Base-by-base conservation (phyloP, 345 rosid species). In the Nasturtium officinale region DNA sequence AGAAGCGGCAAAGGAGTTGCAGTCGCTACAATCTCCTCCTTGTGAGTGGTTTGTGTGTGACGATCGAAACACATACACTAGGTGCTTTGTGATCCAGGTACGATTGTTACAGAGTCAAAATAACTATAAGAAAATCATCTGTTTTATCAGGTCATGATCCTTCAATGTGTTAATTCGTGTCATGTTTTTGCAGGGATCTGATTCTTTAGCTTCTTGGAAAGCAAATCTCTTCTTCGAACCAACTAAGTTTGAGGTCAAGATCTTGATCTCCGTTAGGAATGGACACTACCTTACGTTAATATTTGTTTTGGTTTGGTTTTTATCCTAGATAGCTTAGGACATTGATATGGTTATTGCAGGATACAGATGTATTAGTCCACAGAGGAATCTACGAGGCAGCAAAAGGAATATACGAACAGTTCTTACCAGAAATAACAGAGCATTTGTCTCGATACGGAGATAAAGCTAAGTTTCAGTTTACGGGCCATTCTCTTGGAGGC, bases 361-460 rank as follows among this genome's bases (percentile, higher is more conserved):
- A 72, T 9, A 89, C 90, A 5, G 90, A 87, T 53, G 93, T 84
- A 61, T 80, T 89, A 67, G 97, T 91, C 69, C 98, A 91, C 65
- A 87, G 97, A 82, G 97, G 98, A 80, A 90, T 93, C 72, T 87
- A 94, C 45, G 96, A 90, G 82, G 98, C 91, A 20, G 97, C 98
- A 42, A 94, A 90, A 79, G 97, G 97, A 59, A 85, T 91, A 67
- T 91, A 85, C 61, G 78, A 86, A 32, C 97, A 85, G 59, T 91
- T 89, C 83, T 65, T 89, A 82, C 95, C 95, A 10, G 89, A 83
- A 77, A 88, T 91, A 54, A 79, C 82, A 17, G 84, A 87, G 30
- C 97, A 90, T 75, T 64, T 91, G 78, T 69, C 80, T 12, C 79
- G 13, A 62, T 67, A 84, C 5, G 95, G 95, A 9, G 88, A 87